Conservation (phyloP, 352 stramenopile genomes). For the Phytophthora idaei region DNA sequence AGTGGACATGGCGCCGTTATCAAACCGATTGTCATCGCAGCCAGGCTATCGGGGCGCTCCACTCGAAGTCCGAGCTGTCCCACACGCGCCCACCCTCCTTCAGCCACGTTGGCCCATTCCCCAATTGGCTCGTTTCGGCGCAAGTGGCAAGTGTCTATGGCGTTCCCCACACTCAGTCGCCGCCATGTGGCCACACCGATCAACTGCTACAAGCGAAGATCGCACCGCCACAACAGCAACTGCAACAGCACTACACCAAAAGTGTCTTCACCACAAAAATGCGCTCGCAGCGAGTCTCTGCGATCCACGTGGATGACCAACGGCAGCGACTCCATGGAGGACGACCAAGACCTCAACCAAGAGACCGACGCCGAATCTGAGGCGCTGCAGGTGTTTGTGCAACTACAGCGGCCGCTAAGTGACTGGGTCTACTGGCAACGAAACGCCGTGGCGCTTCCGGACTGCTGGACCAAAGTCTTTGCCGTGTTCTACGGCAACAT, state of each 20-base stretch:
- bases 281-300: slow-evolving; percentile 35
- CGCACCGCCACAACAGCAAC: background rate
- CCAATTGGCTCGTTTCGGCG: slow-evolving; percentile 17
- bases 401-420: slow-evolving; percentile 27
- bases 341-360: slow-evolving; percentile 20
- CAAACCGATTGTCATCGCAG: slow-evolving; percentile 17
- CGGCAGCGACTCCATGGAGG: slow-evolving; percentile 31
- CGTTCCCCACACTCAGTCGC: slow-evolving; percentile 16
- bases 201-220: slow-evolving; percentile 15
- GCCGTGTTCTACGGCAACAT: slow-evolving; percentile 42
- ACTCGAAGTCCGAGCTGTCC: slow-evolving; percentile 6
- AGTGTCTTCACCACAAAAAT: slow-evolving; percentile 24
- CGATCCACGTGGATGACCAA: slow-evolving; percentile 47
- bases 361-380: background rate
- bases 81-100: slow-evolving; percentile 6
- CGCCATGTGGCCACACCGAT: slow-evolving; percentile 16
- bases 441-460: slow-evolving; percentile 33
- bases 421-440: slow-evolving; percentile 61
- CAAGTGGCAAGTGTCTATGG: slow-evolving; percentile 10
- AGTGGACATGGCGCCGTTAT: slow-evolving; percentile 28
- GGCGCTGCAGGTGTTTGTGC: slow-evolving; percentile 19
- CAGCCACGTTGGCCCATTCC: slow-evolving; percentile 14
- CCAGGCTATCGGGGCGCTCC: slow-evolving; percentile 5
- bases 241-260: background rate
- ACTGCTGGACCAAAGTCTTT: slow-evolving; percentile 58